phyloP scores from a whole-genome alignment of 2,329 filamentous ascomycete species.

The Herpotrichia juniperi region DNA sequence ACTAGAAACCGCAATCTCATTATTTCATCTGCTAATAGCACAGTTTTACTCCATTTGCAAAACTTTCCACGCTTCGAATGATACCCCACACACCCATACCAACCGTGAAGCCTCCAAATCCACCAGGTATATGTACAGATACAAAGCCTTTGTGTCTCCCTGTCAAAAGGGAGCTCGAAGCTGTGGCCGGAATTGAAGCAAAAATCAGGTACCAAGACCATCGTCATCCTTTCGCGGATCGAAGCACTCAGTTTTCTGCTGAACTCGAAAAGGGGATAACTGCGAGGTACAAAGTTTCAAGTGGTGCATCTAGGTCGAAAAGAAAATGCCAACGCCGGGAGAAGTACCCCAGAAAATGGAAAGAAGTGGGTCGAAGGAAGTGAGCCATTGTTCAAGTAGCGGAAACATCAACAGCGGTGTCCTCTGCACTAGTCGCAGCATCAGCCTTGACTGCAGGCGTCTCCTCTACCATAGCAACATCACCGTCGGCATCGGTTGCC shows the following conservation, averaged over 20 bases:
- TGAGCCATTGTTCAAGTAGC: conserved; percentile 8
- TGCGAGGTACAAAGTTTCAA: neutral
- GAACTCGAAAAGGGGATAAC: neutral
- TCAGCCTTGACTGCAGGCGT: conserved; percentile 22
- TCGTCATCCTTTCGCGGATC: neutral
- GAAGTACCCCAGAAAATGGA: neutral
- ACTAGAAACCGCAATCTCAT: neutral
- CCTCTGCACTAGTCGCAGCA: conserved; percentile 14
- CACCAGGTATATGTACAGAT: neutral
- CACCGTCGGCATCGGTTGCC: conserved; percentile 12
- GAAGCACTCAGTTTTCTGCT: neutral
- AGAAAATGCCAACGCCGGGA: neutral
- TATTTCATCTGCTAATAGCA: conserved; percentile 1
- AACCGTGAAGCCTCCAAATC: neutral
- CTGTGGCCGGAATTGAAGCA: neutral
- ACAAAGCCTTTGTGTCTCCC: neutral
- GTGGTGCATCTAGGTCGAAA: neutral
- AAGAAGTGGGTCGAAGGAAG: neutral
- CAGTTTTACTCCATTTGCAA: neutral
- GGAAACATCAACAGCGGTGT: conserved; percentile 12
- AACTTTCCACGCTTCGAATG: neutral
- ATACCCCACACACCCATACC: neutral
- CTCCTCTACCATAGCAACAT: conserved; percentile 23
- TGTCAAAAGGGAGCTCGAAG: neutral
- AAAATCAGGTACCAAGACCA: neutral